A percentile compares a stretch with the other conserved stretches of the same genome.
Conservation (phyloP, 1,284 basidiomycete genomes). For the Irpex rosettiformis region DNA sequence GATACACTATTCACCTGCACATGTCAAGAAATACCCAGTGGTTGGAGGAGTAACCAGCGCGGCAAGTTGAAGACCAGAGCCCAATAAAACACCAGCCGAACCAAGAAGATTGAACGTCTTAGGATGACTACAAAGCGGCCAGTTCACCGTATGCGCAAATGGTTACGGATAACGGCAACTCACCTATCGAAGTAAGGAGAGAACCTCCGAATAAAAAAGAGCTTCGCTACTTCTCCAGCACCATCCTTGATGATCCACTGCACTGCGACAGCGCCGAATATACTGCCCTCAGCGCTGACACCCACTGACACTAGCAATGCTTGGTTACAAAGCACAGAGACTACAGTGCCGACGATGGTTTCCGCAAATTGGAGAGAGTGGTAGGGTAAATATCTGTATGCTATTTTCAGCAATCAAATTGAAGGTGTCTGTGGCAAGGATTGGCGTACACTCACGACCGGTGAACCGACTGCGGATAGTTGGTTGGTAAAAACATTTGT, state of each 20-base stretch:
- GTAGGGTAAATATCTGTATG: slow-evolving; percentile 26
- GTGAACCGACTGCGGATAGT: slow-evolving; percentile 31
- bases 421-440: not conserved
- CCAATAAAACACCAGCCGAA: slow-evolving; percentile 23
- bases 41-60: slow-evolving; percentile 25
- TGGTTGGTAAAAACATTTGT: slow-evolving; percentile 32
- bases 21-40: slow-evolving; percentile 26
- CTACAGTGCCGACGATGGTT: slow-evolving; percentile 25
- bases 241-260: slow-evolving; percentile 34
- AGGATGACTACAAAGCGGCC: slow-evolving; percentile 27
- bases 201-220: slow-evolving; percentile 31
- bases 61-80: slow-evolving; percentile 28
- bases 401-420: not conserved
- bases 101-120: slow-evolving; percentile 30
- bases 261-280: slow-evolving; percentile 32
- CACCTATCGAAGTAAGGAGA: slow-evolving; percentile 30
- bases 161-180: not conserved
- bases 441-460: slow-evolving; percentile 25
- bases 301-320: slow-evolving; percentile 30
- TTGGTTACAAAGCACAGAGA: slow-evolving; percentile 31
- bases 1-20: slow-evolving; percentile 23
- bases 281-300: slow-evolving; percentile 29
- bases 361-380: slow-evolving; percentile 30
- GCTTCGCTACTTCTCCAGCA: slow-evolving; percentile 30
- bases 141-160: not conserved